A percentile compares a stretch with the other conserved stretches of the same genome.
Evolutionary conservation across 2,329 filamentous ascomycete genomes (phyloP).

Genomic region (Exophiala xenobiotica): DNA sequence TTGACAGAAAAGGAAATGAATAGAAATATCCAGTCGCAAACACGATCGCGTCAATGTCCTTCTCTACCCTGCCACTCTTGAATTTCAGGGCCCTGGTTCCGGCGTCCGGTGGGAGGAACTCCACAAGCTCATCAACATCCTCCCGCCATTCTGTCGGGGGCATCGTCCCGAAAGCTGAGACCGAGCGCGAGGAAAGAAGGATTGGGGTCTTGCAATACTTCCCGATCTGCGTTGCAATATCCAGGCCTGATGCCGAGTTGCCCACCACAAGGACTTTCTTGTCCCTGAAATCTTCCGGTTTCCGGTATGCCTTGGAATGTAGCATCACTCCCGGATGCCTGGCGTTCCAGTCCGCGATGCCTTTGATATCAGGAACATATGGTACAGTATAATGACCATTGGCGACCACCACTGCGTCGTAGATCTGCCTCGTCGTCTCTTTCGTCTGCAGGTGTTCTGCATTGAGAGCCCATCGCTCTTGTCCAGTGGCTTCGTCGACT

Average conservation of each 20-base stretch:
- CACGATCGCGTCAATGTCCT: slow-evolving; percentile 70
- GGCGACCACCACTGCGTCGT: slow-evolving; percentile 73
- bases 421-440: slow-evolving; percentile 48
- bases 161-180: slow-evolving; percentile 39
- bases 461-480: slow-evolving; percentile 50
- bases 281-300: slow-evolving; percentile 58
- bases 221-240: slow-evolving; percentile 77
- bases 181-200: slow-evolving; percentile 60
- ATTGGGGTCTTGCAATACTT: slow-evolving; percentile 59
- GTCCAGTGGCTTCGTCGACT: background rate
- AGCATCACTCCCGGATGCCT: slow-evolving; percentile 61
- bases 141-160: slow-evolving; percentile 52
- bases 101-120: slow-evolving; percentile 53
- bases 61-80: slow-evolving; percentile 63
- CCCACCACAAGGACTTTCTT: slow-evolving; percentile 83
- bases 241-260: slow-evolving; percentile 78
- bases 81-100: slow-evolving; percentile 64
- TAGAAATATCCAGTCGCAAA: slow-evolving; percentile 92
- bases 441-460: slow-evolving; percentile 53
- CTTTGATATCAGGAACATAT: slow-evolving; percentile 62
- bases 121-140: slow-evolving; percentile 54
- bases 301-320: slow-evolving; percentile 80
- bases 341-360: slow-evolving; percentile 59
- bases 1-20: slow-evolving; percentile 69
- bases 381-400: slow-evolving; percentile 73